Base-by-base conservation (phyloP, 306 rosid genomes). In the Vigna radiata region DNA sequence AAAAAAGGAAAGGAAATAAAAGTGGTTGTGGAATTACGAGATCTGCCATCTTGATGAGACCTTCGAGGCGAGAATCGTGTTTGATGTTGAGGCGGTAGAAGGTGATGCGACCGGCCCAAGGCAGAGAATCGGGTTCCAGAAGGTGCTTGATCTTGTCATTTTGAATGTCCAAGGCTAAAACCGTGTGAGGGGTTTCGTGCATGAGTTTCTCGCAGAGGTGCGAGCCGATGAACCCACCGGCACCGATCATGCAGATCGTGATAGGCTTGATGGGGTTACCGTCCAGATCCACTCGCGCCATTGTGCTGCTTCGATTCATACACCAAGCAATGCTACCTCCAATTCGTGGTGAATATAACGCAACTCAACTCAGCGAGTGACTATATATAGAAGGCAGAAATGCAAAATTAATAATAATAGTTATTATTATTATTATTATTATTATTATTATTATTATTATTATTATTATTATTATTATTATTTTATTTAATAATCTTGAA, bases 211-310 rank as follows among this genome's bases (percentile, higher is more conserved):
- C 99, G 77, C 99, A 95, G 56, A 95, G 97, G 67, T 95, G 99
- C 10, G 99, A 95, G 0, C 99, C 99, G 17, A 95, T 95, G 97
- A 95, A 95, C 0, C 99, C 99, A 0, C 99, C 99, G 15, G 98
- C 99, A 0, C 99, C 99, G 55, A 95, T 95, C 98, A 95, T 95
- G 87, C 99, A 95, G 41, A 95, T 95, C 58, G 96, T 89, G 8
- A 95, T 18, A 17, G 97, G 83, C 88, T 85, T 87, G 7, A 95
- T 91, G 29, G 91, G 89, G 17, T 84, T 91, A 0, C 97, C 97
- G 54, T 91, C 97, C 53, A 95, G 98, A 92, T 95, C 99, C 71
- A 91, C 79, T 7, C 96, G 87, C 60, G 84, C 73, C 73, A 66
- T 66, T 66, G 3, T 39, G 23, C 8, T 36, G 5, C 9, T 16